A percentile compares a stretch with the other conserved stretches of the same genome.
phyloP scores from a whole-genome alignment of 2,329 filamentous ascomycete species.

The Diaporthe ilicicola region DNA sequence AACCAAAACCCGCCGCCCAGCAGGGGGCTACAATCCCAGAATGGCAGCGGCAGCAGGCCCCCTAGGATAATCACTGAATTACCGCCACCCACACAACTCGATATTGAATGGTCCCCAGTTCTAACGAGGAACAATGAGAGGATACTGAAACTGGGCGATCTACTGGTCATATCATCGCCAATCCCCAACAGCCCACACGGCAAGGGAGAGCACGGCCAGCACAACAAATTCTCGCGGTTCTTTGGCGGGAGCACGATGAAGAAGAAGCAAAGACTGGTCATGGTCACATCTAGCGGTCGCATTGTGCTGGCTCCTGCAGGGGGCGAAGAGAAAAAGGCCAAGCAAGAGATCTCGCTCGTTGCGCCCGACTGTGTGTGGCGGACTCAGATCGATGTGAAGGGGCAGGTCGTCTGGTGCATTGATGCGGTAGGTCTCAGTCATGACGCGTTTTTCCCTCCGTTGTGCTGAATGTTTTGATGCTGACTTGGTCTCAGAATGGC shows the following conservation, averaged over 20 bases:
- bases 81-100: slow-evolving; percentile 93
- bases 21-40: slow-evolving; percentile 48
- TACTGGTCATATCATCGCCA: slow-evolving; percentile 83
- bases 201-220: slow-evolving; percentile 72
- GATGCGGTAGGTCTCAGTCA: slow-evolving; percentile 79
- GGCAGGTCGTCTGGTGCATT: slow-evolving; percentile 86
- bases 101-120: slow-evolving; percentile 98
- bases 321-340: slow-evolving; percentile 94
- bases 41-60: slow-evolving; percentile 62
- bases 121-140: slow-evolving; percentile 90
- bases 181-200: slow-evolving; percentile 77
- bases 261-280: slow-evolving; percentile 90
- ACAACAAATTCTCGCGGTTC: slow-evolving; percentile 92
- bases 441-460: slow-evolving; percentile 21
- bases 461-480: not conserved
- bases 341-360: slow-evolving; percentile 88
- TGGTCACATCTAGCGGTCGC: slow-evolving; percentile 91
- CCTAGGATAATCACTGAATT: slow-evolving; percentile 91
- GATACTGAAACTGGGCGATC: slow-evolving; percentile 91
- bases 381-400: slow-evolving; percentile 85
- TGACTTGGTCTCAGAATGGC: slow-evolving; percentile 68
- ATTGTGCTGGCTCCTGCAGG: slow-evolving; percentile 91
- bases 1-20: slow-evolving; percentile 40
- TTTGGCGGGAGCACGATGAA: slow-evolving; percentile 92
- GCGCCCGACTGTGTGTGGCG: slow-evolving; percentile 79